phyloP scores from a whole-genome alignment of 495 filamentous ascomycete species.

The Talaromyces trachyspermus region DNA sequence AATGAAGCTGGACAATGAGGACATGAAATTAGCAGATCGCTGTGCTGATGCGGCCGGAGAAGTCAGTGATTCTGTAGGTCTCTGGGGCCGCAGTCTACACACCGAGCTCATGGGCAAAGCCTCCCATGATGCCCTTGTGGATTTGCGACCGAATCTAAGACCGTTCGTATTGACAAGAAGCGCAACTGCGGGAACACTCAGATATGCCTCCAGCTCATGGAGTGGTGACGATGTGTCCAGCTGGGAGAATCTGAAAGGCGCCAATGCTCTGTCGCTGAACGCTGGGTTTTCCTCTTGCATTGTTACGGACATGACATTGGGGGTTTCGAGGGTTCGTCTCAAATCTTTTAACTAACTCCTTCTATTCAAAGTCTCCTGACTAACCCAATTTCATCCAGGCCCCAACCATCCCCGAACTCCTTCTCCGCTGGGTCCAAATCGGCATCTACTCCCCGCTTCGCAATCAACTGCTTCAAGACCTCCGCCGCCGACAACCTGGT shows the following conservation, averaged over 20 bases:
- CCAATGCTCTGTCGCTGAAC: conserved; percentile 57
- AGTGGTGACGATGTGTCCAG: conserved; percentile 59
- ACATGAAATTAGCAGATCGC: conserved; percentile 22
- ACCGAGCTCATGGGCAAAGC: conserved; percentile 60
- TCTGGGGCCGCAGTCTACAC: conserved; percentile 58
- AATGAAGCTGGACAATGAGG: conserved; percentile 42
- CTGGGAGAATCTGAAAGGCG: conserved; percentile 61
- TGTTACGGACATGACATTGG: conserved; percentile 66
- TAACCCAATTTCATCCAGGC: conserved; percentile 28
- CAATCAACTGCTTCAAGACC: conserved; percentile 72
- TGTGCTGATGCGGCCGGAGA: conserved; percentile 20
- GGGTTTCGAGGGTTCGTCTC: conserved; percentile 49
- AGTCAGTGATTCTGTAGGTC: conserved; percentile 38
- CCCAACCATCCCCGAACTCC: conserved; percentile 58
- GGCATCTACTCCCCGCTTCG: conserved; percentile 62
- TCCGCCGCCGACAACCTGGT: conserved; percentile 49
- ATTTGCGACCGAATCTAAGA: conserved; percentile 45
- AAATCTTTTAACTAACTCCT: neutral
- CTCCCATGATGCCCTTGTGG: conserved; percentile 55
- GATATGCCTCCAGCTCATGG: conserved; percentile 60
- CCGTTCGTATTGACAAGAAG: conserved; percentile 62
- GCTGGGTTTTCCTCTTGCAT: conserved; percentile 59
- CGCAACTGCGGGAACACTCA: conserved; percentile 59
- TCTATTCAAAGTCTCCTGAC: neutral
- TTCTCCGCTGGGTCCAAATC: conserved; percentile 64